phyloP scores from a whole-genome alignment of 164 flowering plant species.

The Buxus sempervirens region DNA sequence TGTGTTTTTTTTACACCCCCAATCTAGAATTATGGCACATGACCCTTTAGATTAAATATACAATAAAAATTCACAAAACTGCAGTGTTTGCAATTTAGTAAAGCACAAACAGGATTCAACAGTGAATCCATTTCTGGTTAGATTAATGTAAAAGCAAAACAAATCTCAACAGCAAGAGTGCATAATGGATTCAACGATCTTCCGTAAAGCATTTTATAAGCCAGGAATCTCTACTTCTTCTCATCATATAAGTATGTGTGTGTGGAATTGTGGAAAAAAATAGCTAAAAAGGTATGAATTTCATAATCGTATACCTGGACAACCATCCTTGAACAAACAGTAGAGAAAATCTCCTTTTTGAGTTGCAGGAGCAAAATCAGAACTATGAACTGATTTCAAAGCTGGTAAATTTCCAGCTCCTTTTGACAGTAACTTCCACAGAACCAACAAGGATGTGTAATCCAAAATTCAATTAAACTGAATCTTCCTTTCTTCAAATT shows the following conservation, averaged over 20 bases:
- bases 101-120: too few relatives aligned
- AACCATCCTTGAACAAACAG: constrained; percentile 8
- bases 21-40: background rate
- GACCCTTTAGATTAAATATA: background rate
- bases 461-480: too few relatives aligned
- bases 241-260: background rate
- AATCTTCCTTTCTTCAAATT: background rate
- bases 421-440: background rate
- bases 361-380: background rate
- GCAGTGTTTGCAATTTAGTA: too few relatives aligned
- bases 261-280: background rate
- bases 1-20: background rate
- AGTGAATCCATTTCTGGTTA: too few relatives aligned
- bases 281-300: background rate
- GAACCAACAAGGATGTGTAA: too few relatives aligned
- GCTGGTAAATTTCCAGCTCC: background rate
- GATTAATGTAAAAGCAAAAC: too few relatives aligned
- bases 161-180: too few relatives aligned
- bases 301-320: constrained; percentile 15
- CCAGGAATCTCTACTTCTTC: background rate
- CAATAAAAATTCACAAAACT: too few relatives aligned
- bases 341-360: background rate
- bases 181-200: too few relatives aligned
- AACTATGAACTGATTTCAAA: background rate
- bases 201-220: too few relatives aligned